Percentiles rank a stretch among this genome's conserved stretches.
Conservation (phyloP, 2,329 filamentous ascomycete species). For the Berkeleyomyces rouxiae region DNA sequence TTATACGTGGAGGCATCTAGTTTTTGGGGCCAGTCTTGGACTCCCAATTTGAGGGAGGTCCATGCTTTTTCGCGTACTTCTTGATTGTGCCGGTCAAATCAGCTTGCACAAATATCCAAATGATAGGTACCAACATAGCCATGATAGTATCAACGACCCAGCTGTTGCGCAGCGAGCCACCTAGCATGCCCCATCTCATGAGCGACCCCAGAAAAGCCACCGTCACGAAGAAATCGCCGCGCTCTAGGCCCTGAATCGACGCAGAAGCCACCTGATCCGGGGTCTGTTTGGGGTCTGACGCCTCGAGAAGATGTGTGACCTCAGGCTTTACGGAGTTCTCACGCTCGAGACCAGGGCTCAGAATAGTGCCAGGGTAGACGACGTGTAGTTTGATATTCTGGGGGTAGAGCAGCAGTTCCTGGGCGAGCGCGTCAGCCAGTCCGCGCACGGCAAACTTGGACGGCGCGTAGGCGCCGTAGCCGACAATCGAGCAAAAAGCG, state of each 20-base stretch:
- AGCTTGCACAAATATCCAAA: constrained; percentile 41
- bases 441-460: constrained; percentile 72
- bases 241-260: constrained; percentile 59
- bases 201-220: constrained; percentile 55
- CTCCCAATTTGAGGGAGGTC: constrained; percentile 36
- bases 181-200: constrained; percentile 47
- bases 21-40: constrained; percentile 9
- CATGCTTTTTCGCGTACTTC: constrained; percentile 39
- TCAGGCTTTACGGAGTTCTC: constrained; percentile 69
- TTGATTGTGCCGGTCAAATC: constrained; percentile 42
- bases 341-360: constrained; percentile 53
- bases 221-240: constrained; percentile 62
- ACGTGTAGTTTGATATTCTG: constrained; percentile 66
- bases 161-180: constrained; percentile 40
- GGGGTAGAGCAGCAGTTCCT: constrained; percentile 78
- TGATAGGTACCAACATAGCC: constrained; percentile 33
- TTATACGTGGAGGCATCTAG: not conserved
- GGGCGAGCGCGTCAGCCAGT: constrained; percentile 65
- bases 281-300: constrained; percentile 62
- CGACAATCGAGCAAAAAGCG: constrained; percentile 60
- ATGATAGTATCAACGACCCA: constrained; percentile 43
- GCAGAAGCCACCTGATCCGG: constrained; percentile 59
- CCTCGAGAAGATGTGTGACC: constrained; percentile 64
- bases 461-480: constrained; percentile 72
- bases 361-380: constrained; percentile 72